Evolutionary conservation across 2,329 filamentous ascomycete species (phyloP).

Genomic region (Bipolaris gigantea): DNA sequence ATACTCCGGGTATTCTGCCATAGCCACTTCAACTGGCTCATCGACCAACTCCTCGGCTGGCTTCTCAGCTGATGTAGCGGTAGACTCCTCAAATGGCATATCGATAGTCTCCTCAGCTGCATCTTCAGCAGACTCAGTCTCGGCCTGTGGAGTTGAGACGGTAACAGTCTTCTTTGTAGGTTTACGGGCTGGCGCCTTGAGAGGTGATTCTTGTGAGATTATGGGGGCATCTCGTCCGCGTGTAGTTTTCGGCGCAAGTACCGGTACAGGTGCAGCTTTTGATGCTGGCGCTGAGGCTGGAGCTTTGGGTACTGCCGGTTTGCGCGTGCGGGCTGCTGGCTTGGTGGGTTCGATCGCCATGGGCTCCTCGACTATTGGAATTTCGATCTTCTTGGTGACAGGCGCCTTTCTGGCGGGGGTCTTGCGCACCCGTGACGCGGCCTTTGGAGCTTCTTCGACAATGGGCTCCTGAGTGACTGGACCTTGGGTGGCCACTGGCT

Average conservation of each 20-base stretch:
- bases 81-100: not conserved
- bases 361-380: constrained; percentile 11
- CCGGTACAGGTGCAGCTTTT: constrained; percentile 11
- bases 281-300: constrained; percentile 12
- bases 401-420: constrained; percentile 22
- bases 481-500: constrained; percentile 14
- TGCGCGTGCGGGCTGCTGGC: constrained; percentile 25
- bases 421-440: constrained; percentile 23
- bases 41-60: not conserved
- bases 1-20: constrained; percentile 20
- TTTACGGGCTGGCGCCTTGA: constrained; percentile 33
- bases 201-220: constrained; percentile 27
- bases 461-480: constrained; percentile 6
- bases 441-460: constrained; percentile 20
- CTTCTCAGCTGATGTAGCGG: not conserved
- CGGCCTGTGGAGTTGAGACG: constrained; percentile 14
- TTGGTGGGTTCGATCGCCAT: constrained; percentile 19
- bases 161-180: constrained; percentile 23
- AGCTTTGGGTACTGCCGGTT: constrained; percentile 19
- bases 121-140: constrained; percentile 10
- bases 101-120: constrained; percentile 13
- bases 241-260: constrained; percentile 21
- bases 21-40: constrained; percentile 21
- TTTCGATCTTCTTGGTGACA: constrained; percentile 13
- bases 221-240: constrained; percentile 25